phyloP scores from a whole-genome alignment of 441 rosid species.

The Brassica balearica region DNA sequence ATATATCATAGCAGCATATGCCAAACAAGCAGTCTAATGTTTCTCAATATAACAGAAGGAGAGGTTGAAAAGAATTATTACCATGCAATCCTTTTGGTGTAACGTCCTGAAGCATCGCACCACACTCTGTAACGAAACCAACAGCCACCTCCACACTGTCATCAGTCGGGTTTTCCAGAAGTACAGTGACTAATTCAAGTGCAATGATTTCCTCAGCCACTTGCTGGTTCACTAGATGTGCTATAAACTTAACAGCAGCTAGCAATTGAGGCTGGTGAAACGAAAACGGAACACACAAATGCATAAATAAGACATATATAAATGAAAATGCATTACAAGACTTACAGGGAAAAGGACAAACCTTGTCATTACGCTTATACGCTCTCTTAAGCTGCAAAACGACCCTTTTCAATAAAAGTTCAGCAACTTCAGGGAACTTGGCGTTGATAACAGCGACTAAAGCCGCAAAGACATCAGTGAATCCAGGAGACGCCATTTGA shows the following conservation, averaged over 20 bases:
- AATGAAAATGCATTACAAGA: constrained; percentile 8
- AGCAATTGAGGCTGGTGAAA: constrained; percentile 80
- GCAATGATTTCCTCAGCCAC: constrained; percentile 91
- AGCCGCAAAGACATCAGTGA: constrained; percentile 73
- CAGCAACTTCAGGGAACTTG: constrained; percentile 91
- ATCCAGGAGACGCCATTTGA: constrained; percentile 68
- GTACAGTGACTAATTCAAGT: constrained; percentile 69
- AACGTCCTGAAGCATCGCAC: constrained; percentile 85
- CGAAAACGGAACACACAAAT: constrained; percentile 14
- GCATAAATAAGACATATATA: background rate
- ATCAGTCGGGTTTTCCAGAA: constrained; percentile 80
- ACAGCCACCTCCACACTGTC: constrained; percentile 98
- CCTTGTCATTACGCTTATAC: constrained; percentile 87
- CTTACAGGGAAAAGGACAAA: constrained; percentile 14
- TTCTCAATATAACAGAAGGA: constrained; percentile 14
- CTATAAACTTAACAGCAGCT: constrained; percentile 89
- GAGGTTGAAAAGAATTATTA: constrained; percentile 33
- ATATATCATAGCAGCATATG: background rate
- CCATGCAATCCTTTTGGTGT: constrained; percentile 91
- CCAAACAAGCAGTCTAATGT: background rate
- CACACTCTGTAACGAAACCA: constrained; percentile 90
- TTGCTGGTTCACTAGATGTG: constrained; percentile 40
- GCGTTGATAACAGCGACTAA: constrained; percentile 82
- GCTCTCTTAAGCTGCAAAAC: constrained; percentile 92
- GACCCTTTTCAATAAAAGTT: constrained; percentile 80